Base-by-base conservation (phyloP, 768 basidiomycete species). In the Trametes gibbosa region DNA sequence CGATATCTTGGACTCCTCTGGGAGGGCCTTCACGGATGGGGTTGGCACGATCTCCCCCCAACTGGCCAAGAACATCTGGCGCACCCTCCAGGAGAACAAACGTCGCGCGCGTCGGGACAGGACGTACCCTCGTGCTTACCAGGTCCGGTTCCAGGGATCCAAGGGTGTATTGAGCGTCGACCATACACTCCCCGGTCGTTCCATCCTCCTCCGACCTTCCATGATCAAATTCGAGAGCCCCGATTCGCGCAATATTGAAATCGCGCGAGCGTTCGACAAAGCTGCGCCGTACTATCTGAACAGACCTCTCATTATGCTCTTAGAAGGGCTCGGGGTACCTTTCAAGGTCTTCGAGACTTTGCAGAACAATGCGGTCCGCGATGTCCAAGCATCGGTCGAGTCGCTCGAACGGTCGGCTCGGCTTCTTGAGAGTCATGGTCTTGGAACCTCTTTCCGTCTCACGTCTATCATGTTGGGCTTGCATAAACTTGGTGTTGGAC, bases 161-260 rank as follows among this genome's bases (percentile, higher is more conserved):
- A 88, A 88, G 68, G 86, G 87, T 3, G 82, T 85, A 79, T 54
- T 82, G 21, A 83, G 81, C 27, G 81, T 89, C 9, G 83, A 90
- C 62, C 67, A 84, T 62, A 74, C 53, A 3, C 71, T 88, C 7
- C 13, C 56, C 14, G 87, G 83, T 8, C 73, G 76, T n/a, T 72
- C 73, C 3, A 75, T 89, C 29, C 74, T 76, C 42, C 69, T 87
- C 1, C 73, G 86, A 7, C 77, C 75, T 1, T 86, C 84, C 0
- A 89, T 89, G 86, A 78, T 81, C 64, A 90, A 92, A 69, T 90
- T 90, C 62, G 73, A 80, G 27, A 77, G 78, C 1, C 76, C 76
- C 0, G 65, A 76, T 21, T 78, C 77, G 0, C 71, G 65, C 3
- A 74, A 75, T 5, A 77, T 89, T 13, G 86, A 90, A 68, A 83